Evolutionary conservation across 2,329 filamentous ascomycete genomes (phyloP).

Genomic region (Ophiostoma sp.): DNA sequence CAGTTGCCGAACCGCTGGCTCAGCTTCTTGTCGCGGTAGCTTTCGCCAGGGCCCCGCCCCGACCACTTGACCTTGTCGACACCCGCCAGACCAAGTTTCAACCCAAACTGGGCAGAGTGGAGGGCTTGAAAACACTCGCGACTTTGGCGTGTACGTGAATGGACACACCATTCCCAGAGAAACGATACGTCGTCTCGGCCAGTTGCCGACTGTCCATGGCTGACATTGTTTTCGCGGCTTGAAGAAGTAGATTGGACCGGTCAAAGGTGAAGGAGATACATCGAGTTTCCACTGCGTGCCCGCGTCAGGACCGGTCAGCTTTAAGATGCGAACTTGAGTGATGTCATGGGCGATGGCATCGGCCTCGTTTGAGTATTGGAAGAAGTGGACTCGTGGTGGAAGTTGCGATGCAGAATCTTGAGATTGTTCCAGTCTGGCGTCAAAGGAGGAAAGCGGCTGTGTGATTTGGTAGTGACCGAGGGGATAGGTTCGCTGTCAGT

Average conservation of each 20-base stretch:
- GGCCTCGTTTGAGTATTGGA: slow-evolving; percentile 49
- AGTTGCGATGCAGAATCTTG: slow-evolving; percentile 60
- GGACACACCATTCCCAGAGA: slow-evolving; percentile 50
- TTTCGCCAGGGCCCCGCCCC: slow-evolving; percentile 66
- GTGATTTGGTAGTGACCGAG: neutral
- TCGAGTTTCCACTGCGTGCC: slow-evolving; percentile 51
- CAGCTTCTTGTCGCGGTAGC: slow-evolving; percentile 65
- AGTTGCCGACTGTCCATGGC: slow-evolving; percentile 30
- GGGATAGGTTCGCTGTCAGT: neutral
- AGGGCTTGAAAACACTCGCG: slow-evolving; percentile 50
- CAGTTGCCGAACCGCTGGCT: slow-evolving; percentile 60
- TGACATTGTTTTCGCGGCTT: slow-evolving; percentile 19
- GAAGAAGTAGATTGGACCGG: slow-evolving; percentile 47
- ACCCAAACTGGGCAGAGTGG: slow-evolving; percentile 64
- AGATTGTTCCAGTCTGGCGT: slow-evolving; percentile 63
- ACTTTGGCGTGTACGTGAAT: slow-evolving; percentile 53
- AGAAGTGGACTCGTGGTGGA: slow-evolving; percentile 57
- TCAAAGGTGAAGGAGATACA: slow-evolving; percentile 47
- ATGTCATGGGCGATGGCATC: slow-evolving; percentile 2
- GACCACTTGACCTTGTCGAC: slow-evolving; percentile 58
- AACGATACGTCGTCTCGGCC: slow-evolving; percentile 54
- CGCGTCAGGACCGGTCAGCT: slow-evolving; percentile 20
- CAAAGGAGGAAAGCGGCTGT: neutral
- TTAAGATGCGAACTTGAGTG: slow-evolving; percentile 26
- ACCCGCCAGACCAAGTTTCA: slow-evolving; percentile 49